phyloP scores from a whole-genome alignment of 345 rosid genomes.

The Hypericum androsaemum region DNA sequence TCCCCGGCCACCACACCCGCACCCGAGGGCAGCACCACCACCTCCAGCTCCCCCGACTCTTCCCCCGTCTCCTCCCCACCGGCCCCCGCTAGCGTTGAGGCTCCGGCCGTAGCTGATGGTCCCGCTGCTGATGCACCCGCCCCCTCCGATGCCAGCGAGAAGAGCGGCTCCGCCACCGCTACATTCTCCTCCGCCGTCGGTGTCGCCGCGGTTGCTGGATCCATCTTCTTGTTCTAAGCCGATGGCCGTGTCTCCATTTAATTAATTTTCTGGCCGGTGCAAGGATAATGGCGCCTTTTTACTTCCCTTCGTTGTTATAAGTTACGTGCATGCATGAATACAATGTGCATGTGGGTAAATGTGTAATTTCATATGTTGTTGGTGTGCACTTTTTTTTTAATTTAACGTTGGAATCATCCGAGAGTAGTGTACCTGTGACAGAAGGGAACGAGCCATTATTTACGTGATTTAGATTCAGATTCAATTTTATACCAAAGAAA shows the following conservation, averaged over 20 bases:
- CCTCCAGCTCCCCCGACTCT: conserved; percentile 15
- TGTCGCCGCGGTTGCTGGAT: conserved; percentile 10
- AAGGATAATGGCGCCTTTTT: not conserved
- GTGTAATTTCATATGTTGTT: too few relatives aligned
- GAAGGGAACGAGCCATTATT: too few relatives aligned
- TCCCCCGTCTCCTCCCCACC: conserved; percentile 9
- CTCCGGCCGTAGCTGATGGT: conserved; percentile 1
- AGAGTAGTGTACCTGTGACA: too few relatives aligned
- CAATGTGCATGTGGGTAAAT: too few relatives aligned
- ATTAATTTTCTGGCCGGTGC: too few relatives aligned
- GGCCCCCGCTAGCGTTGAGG: conserved; percentile 1
- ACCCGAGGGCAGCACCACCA: conserved; percentile 15
- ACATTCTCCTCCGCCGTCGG: conserved; percentile 11
- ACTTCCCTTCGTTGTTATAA: not conserved
- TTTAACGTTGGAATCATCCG: too few relatives aligned
- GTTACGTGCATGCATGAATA: too few relatives aligned
- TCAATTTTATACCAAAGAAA: too few relatives aligned
- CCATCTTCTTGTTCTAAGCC: conserved; percentile 11
- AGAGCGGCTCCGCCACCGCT: not conserved
- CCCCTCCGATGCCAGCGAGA: conserved; percentile 2
- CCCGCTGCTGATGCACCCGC: conserved; percentile 5
- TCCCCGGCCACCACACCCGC: conserved; percentile 12
- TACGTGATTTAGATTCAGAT: too few relatives aligned
- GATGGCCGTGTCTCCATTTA: too few relatives aligned
- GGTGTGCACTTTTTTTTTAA: too few relatives aligned